Evolutionary conservation across 108 stramenopile species (phyloP).

Genomic region (Chaetoceros tenuissimus): DNA sequence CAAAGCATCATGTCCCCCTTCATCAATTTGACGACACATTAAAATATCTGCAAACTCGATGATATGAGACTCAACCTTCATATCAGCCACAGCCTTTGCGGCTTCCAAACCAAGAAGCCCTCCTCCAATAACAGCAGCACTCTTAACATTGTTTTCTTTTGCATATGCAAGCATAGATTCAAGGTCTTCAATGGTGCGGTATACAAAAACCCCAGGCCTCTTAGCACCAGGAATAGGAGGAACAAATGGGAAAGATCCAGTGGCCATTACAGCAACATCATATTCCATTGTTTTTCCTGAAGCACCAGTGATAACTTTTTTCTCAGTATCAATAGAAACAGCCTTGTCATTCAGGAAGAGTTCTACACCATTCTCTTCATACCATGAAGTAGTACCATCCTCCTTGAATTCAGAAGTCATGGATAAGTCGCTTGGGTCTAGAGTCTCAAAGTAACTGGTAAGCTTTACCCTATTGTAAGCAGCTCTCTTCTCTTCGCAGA

Average conservation of each 20-base stretch:
- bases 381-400: conserved; percentile 76
- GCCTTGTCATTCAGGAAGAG: conserved; percentile 78
- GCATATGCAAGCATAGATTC: conserved; percentile 83
- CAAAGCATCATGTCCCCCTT: conserved; percentile 87
- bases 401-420: conserved; percentile 80
- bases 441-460: conserved; percentile 88
- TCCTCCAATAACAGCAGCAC: conserved; percentile 92
- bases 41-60: conserved; percentile 90
- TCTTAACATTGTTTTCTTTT: conserved; percentile 68
- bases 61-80: conserved; percentile 84
- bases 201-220: conserved; percentile 89
- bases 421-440: conserved; percentile 65
- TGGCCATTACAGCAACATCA: conserved; percentile 88
- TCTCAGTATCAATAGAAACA: conserved; percentile 65
- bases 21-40: conserved; percentile 94
- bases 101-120: conserved; percentile 85
- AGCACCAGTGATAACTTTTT: conserved; percentile 71
- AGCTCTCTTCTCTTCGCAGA: conserved; percentile 88
- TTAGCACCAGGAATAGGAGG: conserved; percentile 90
- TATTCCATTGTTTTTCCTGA: conserved; percentile 70
- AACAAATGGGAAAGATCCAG: conserved; percentile 89
- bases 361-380: conserved; percentile 77
- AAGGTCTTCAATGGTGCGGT: conserved; percentile 92
- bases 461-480: conserved; percentile 93
- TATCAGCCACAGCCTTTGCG: conserved; percentile 85